Conservation (phyloP, 495 filamentous ascomycete species). For the Penicillium silybi region DNA sequence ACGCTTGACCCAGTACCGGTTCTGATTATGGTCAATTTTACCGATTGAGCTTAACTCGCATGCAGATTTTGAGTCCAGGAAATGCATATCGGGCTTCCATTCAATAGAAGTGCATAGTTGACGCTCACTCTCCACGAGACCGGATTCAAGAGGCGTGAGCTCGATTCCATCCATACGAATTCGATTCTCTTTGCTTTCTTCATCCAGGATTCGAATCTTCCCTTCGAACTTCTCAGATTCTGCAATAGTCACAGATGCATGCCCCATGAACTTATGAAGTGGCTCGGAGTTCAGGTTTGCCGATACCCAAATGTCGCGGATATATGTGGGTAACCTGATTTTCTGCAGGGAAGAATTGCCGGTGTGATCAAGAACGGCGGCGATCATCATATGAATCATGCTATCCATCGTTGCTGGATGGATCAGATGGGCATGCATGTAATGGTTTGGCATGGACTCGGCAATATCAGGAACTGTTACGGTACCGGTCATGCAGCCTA, state of each 20-base stretch:
- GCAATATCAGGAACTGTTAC: slow-evolving; percentile 26
- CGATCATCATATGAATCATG: slow-evolving; percentile 32
- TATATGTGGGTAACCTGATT: slow-evolving; percentile 22
- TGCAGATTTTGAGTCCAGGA: slow-evolving; percentile 15
- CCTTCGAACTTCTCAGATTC: slow-evolving; percentile 22
- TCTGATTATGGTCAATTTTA: neutral
- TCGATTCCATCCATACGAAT: slow-evolving; percentile 26
- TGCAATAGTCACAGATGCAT: slow-evolving; percentile 11
- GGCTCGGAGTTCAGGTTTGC: slow-evolving; percentile 17
- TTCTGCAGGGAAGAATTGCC: slow-evolving; percentile 15
- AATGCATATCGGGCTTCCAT: slow-evolving; percentile 21
- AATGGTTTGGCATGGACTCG: slow-evolving; percentile 25
- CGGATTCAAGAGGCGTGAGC: slow-evolving; percentile 24
- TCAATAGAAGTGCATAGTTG: slow-evolving; percentile 20
- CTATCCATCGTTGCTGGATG: slow-evolving; percentile 39
- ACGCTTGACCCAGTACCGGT: slow-evolving; percentile 14
- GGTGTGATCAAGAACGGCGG: slow-evolving; percentile 21
- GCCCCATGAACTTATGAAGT: slow-evolving; percentile 10
- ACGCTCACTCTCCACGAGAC: slow-evolving; percentile 3
- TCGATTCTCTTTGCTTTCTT: neutral
- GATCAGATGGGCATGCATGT: slow-evolving; percentile 29
- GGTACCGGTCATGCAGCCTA: slow-evolving; percentile 15
- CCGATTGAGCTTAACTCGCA: slow-evolving; percentile 4
- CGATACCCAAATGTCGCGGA: slow-evolving; percentile 29
- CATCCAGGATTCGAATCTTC: slow-evolving; percentile 19